Base-by-base conservation (phyloP, 2,329 filamentous ascomycete species). In the Trichoderma asperellum region DNA sequence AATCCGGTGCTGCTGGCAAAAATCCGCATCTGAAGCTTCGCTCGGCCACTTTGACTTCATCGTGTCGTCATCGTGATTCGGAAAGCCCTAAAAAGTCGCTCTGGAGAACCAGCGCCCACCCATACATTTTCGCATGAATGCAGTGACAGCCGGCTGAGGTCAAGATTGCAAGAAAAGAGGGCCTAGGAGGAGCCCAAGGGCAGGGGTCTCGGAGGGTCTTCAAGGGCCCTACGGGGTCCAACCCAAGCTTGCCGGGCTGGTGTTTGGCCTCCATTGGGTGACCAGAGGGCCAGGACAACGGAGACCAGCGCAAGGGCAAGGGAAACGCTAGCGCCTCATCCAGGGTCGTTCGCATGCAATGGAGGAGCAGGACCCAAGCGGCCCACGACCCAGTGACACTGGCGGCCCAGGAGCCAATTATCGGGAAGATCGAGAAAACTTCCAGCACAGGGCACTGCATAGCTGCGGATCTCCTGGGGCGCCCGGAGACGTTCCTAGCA, bases 381-480 rank as follows among this genome's bases (percentile, higher is more conserved):
- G 62, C 27, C 18, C 52, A 66, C 10, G 53, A 34, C 27, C 18
- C 29, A 34, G 16, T 18, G 29, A 57, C 12, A 34, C 29, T 57
- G 12, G 27, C 29, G 27, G 53, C 53, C 24, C 53, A 56, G 29
- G 71, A 66, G 62, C 79, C 79, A 80, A 79, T 81, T 73, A 80
- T 81, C 78, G 78, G 75, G 40, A 57, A 75, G 77, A 80, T 80
- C 76, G 77, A 73, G 60, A 64, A 73, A 69, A 53, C 53, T 47
- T 47, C 56, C 29, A 53, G 32, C 53, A 21, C 40, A 37, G 18
- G 43, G 65, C 29, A 10, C 53, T 56, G 62, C 52, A 63, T 63
- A 49, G 47, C 58, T 64, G 58, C 59, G 65, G 57, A 68, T 68
- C 65, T 60, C 21, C 43, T 68, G 57, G 65, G 65, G 40, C 65